Percentiles rank a stretch among this genome's conserved stretches.
These are phyloP conservation scores for Pseudogymnoascus sp. DNA, from an alignment of 2,329 filamentous ascomycete species.

Conservation along the genomic window DNA sequence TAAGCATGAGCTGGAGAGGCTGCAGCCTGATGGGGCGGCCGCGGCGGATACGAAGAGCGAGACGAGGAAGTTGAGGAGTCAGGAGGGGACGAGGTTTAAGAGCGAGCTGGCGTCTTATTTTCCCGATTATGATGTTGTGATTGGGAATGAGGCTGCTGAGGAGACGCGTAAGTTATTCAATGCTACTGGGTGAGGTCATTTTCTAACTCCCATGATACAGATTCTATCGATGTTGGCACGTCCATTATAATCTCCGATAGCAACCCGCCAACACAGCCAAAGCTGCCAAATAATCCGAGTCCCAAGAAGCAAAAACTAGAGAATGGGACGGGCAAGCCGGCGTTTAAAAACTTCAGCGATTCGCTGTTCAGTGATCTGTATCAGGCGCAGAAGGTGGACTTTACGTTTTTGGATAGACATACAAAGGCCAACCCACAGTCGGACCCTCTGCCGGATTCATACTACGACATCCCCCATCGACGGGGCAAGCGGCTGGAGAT, in stretches of 20 bases:
- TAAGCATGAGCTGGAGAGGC: slow-evolving; percentile 49
- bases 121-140: slow-evolving; percentile 86
- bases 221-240: slow-evolving; percentile 64
- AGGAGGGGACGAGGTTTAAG: slow-evolving; percentile 78
- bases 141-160: slow-evolving; percentile 72
- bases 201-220: slow-evolving; percentile 37
- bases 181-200: background rate
- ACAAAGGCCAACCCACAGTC: slow-evolving; percentile 27
- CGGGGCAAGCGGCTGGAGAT: slow-evolving; percentile 53
- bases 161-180: slow-evolving; percentile 56
- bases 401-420: slow-evolving; percentile 43
- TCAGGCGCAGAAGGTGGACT: slow-evolving; percentile 49
- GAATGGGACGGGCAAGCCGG: slow-evolving; percentile 24
- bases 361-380: slow-evolving; percentile 47
- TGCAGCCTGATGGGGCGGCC: slow-evolving; percentile 38
- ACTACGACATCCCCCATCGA: slow-evolving; percentile 47
- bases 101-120: slow-evolving; percentile 90
- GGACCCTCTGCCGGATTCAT: slow-evolving; percentile 49
- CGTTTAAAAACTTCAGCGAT: slow-evolving; percentile 47
- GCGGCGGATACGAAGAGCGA: slow-evolving; percentile 39
- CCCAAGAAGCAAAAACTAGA: background rate
- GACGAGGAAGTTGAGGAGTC: slow-evolving; percentile 73
- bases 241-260: slow-evolving; percentile 63
- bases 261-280: slow-evolving; percentile 17
- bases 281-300: background rate